These are phyloP conservation scores for Scedosporium minutisporum DNA, from an alignment of 2,329 filamentous ascomycete genomes.

Conservation along the genomic window DNA sequence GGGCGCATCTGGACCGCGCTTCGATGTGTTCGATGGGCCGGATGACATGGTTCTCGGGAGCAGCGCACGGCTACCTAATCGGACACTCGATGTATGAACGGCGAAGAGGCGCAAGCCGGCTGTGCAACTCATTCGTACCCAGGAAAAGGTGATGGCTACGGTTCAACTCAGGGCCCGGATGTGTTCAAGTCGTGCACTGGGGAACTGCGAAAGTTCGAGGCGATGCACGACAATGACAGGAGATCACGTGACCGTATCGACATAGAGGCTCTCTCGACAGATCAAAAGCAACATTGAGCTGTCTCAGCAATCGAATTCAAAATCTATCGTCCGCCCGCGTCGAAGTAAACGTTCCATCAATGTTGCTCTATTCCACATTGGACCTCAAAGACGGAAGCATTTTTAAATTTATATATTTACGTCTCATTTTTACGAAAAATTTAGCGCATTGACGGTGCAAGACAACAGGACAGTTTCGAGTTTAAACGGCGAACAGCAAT, in stretches of 20 bases:
- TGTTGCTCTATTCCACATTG: too few species aligned
- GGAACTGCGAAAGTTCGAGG: conserved; percentile 3
- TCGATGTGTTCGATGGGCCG: background rate
- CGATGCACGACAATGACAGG: conserved; percentile 16
- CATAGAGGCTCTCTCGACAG: too few species aligned
- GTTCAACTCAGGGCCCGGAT: too few species aligned
- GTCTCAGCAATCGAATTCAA: too few species aligned
- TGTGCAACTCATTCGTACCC: background rate
- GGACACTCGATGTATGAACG: background rate
- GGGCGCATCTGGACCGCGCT: conserved; percentile 9
- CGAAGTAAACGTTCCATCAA: background rate
- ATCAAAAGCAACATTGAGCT: too few species aligned
- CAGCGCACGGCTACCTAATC: background rate
- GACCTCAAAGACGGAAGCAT: too few species aligned
- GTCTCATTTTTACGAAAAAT: background rate
- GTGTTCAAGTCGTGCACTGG: background rate
- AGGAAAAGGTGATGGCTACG: background rate
- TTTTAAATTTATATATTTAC: background rate
- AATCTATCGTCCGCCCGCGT: too few species aligned
- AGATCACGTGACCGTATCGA: conserved; percentile 18
- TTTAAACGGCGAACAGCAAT: background rate
- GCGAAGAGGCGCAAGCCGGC: background rate
- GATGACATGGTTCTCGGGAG: background rate
- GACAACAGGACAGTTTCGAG: background rate
- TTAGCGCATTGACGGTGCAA: background rate